A percentile compares a stretch with the other conserved stretches of the same genome.
These are phyloP conservation scores for Oryza glaberrima DNA, from an alignment of 176 grass and related monocot genomes.

Conservation along the genomic window DNA sequence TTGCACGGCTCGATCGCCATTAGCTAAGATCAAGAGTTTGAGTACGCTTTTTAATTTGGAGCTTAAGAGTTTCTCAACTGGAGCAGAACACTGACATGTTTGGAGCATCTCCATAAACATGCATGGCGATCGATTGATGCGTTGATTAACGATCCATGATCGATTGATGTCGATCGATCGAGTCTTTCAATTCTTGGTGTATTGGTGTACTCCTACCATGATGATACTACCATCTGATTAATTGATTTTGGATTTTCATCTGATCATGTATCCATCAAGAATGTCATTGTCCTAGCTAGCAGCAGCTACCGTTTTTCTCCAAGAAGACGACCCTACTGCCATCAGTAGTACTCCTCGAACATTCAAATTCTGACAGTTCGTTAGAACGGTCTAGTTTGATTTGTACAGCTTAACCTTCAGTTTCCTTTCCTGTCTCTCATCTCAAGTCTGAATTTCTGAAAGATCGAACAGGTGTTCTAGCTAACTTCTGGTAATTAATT, in stretches of 20 bases:
- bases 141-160: too few relatives aligned
- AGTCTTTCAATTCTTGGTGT: slow-evolving; percentile 7
- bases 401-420: slow-evolving; percentile 27
- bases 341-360: slow-evolving; percentile 28
- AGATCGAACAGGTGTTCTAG: slow-evolving; percentile 2
- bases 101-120: slow-evolving; percentile 2
- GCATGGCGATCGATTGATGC: not conserved
- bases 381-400: slow-evolving; percentile 29
- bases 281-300: slow-evolving; percentile 17
- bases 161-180: too few relatives aligned
- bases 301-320: slow-evolving; percentile 3
- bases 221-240: not conserved
- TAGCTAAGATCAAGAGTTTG: not conserved
- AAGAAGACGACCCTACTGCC: slow-evolving; percentile 6
- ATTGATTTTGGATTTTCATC: not conserved
- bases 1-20: not conserved
- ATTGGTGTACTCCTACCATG: slow-evolving; percentile 23
- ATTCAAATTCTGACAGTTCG: slow-evolving; percentile 5
- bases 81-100: slow-evolving; percentile 22
- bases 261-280: not conserved
- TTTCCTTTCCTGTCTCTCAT: not conserved
- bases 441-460: not conserved
- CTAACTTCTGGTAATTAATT: slow-evolving; percentile 1
- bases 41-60: not conserved
- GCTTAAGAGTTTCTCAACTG: not conserved